phyloP scores from a whole-genome alignment of 2,329 filamentous ascomycete species.

The Diaporthe nobilis region DNA sequence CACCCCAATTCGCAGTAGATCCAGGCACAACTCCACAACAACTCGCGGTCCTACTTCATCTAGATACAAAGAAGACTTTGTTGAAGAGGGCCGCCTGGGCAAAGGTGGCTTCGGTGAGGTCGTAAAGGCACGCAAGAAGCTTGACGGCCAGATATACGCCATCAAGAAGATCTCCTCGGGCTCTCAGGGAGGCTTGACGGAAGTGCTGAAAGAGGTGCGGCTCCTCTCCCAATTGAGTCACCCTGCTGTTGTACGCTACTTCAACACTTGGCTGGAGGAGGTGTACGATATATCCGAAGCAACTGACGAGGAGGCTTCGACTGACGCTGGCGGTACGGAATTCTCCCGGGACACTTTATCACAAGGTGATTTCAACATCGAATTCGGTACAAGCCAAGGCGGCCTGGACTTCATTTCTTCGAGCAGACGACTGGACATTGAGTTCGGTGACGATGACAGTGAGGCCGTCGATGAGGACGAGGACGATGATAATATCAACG shows the following conservation, averaged over 20 bases:
- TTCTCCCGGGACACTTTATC: conserved; percentile 59
- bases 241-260: conserved; percentile 88
- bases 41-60: conserved; percentile 68
- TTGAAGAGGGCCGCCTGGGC: conserved; percentile 88
- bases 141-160: conserved; percentile 93
- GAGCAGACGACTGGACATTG: conserved; percentile 80
- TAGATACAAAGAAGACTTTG: conserved; percentile 89
- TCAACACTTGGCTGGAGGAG: conserved; percentile 94
- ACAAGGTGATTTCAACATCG: conserved; percentile 58
- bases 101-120: conserved; percentile 98
- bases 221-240: conserved; percentile 94
- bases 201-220: conserved; percentile 88
- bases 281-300: conserved; percentile 64
- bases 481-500: conserved; percentile 54
- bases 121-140: conserved; percentile 93
- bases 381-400: conserved; percentile 80
- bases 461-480: conserved; percentile 76
- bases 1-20: conserved; percentile 58
- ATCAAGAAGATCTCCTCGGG: conserved; percentile 96
- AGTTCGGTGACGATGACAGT: conserved; percentile 76
- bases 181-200: conserved; percentile 82
- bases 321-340: conserved; percentile 56
- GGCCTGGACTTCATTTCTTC: conserved; percentile 96
- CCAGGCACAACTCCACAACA: conserved; percentile 74
- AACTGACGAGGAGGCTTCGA: conserved; percentile 69